These are phyloP conservation scores for Rhizophora apiculata DNA, from an alignment of 345 rosid genomes.

Conservation along the genomic window DNA sequence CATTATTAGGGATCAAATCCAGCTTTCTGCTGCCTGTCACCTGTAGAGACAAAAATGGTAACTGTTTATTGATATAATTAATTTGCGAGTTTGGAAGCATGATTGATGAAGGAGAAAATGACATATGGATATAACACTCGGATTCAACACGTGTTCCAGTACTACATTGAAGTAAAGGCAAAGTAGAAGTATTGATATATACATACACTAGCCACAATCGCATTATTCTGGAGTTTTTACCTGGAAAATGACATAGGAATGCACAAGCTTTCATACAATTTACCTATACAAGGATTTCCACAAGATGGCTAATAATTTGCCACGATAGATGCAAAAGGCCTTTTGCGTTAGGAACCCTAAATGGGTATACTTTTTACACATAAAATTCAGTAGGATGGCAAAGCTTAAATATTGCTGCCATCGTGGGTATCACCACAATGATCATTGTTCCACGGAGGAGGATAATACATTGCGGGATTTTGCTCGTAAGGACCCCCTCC, in stretches of 20 bases:
- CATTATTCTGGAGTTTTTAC: not conserved
- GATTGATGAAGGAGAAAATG: too few species aligned
- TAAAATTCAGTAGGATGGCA: not conserved
- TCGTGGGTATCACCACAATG: slow-evolving; percentile 7
- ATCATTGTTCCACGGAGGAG: slow-evolving; percentile 20
- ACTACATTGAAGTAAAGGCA: not conserved
- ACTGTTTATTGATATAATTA: too few species aligned
- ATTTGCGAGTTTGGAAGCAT: too few species aligned
- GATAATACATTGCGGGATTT: slow-evolving; percentile 12
- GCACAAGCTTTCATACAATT: not conserved
- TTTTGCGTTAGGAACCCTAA: slow-evolving; percentile 30
- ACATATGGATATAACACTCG: too few species aligned
- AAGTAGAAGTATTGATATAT: not conserved
- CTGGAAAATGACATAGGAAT: not conserved
- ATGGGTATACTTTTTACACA: not conserved
- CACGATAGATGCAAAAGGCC: slow-evolving; percentile 5
- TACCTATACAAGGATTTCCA: not conserved
- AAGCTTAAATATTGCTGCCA: slow-evolving; percentile 5
- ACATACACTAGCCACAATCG: not conserved
- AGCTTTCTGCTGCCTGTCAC: too few species aligned
- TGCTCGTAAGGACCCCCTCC: slow-evolving; percentile 11
- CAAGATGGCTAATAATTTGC: slow-evolving; percentile 3
- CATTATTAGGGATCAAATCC: too few species aligned
- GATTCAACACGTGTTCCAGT: not conserved
- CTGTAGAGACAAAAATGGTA: too few species aligned